Percentiles rank a stretch among this genome's conserved stretches.
Conservation (phyloP, 164 flowering plant genomes). For the Echeveria elegans region DNA sequence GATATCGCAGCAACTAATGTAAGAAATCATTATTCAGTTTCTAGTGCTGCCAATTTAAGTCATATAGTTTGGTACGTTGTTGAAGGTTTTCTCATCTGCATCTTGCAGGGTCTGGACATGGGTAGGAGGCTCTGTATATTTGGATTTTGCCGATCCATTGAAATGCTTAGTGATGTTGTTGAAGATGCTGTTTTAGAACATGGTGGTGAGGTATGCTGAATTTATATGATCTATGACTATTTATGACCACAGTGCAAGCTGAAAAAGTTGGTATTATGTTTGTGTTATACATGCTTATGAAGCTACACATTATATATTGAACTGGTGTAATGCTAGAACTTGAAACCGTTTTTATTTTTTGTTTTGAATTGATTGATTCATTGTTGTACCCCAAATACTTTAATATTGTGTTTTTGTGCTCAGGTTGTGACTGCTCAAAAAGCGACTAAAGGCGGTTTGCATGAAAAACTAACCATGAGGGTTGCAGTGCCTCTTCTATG, state of each 20-base stretch:
- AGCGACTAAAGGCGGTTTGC: conserved; percentile 73
- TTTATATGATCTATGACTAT: neutral
- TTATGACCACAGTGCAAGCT: neutral
- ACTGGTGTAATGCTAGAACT: too few species aligned
- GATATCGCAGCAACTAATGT: conserved; percentile 98
- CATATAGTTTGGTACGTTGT: neutral
- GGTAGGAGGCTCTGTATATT: conserved; percentile 85
- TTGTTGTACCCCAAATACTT: neutral
- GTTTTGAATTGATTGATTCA: too few species aligned
- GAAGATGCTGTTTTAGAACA: conserved; percentile 94
- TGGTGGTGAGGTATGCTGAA: conserved; percentile 81
- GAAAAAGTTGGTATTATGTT: neutral
- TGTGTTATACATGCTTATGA: neutral
- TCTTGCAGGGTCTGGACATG: conserved; percentile 72
- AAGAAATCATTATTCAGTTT: conserved; percentile 18
- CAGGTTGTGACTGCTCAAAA: conserved; percentile 87
- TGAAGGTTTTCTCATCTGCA: neutral
- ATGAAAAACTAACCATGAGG: conserved; percentile 86
- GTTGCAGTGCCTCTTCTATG: conserved; percentile 94
- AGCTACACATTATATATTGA: neutral
- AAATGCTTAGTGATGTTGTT: conserved; percentile 96
- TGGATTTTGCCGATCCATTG: conserved; percentile 95
- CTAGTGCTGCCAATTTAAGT: neutral
- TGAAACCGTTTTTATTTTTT: too few species aligned
- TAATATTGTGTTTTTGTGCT: neutral